A percentile compares a stretch with the other conserved stretches of the same genome.
phyloP scores from a whole-genome alignment of 257 asterid species.

The Solanum pennellii region DNA sequence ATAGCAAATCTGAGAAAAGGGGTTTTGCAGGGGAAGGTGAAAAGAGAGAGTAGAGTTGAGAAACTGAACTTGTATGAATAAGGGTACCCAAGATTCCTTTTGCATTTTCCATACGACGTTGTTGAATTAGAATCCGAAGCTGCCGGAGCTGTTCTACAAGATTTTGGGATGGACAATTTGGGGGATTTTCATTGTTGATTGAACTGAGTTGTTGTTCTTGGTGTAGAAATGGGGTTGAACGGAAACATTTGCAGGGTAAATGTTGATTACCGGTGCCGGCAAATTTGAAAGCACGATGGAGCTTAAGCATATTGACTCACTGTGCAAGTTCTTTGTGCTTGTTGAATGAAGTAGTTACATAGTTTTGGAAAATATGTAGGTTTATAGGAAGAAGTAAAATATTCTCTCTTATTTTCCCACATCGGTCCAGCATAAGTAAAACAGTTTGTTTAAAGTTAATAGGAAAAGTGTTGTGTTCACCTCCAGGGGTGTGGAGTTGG shows the following conservation, averaged over 20 bases:
- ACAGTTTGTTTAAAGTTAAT: accelerated
- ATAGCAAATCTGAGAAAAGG: slow-evolving; percentile 26
- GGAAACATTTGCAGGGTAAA: not conserved
- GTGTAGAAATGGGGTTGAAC: not conserved
- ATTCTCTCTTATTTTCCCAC: too few relatives aligned
- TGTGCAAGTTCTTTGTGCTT: not conserved
- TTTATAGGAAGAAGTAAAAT: too few relatives aligned
- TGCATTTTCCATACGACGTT: slow-evolving; percentile 41
- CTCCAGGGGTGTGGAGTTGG: too few relatives aligned
- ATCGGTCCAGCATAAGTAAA: too few relatives aligned
- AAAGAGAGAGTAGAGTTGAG: slow-evolving; percentile 36
- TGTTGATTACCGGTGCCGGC: not conserved
- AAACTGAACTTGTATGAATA: slow-evolving; percentile 21
- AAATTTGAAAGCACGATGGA: not conserved
- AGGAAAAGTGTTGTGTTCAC: too few relatives aligned
- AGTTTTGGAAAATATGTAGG: not conserved
- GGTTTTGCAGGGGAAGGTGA: slow-evolving; percentile 30
- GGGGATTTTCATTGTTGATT: not conserved
- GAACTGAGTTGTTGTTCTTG: not conserved
- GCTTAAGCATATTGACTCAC: not conserved
- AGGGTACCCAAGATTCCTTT: slow-evolving; percentile 33
- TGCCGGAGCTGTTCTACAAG: slow-evolving; percentile 36
- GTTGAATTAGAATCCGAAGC: slow-evolving; percentile 40
- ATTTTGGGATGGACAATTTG: not conserved
- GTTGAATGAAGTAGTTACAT: not conserved